Evolutionary conservation across 1,284 basidiomycete species (phyloP).

Genomic region (Microbotryomycetes sp.): DNA sequence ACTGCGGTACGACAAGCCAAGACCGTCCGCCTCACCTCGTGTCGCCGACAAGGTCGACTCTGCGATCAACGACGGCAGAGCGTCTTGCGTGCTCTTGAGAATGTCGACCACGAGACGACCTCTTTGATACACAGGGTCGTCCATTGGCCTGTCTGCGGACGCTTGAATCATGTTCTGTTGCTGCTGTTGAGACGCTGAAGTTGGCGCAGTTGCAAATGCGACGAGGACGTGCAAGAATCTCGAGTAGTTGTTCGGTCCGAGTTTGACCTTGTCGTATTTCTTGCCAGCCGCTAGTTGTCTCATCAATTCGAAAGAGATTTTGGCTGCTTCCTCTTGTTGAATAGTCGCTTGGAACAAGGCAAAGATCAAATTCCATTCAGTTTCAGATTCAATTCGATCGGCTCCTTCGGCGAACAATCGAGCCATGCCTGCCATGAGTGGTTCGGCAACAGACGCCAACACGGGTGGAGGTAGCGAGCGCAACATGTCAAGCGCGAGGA

Average conservation of each 20-base stretch:
- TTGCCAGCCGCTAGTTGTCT: slow-evolving; percentile 57
- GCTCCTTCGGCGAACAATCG: slow-evolving; percentile 68
- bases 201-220: slow-evolving; percentile 74
- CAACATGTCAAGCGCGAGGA: slow-evolving; percentile 83
- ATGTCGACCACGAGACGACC: slow-evolving; percentile 77
- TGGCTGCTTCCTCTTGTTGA: slow-evolving; percentile 79
- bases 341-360: slow-evolving; percentile 81
- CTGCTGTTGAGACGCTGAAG: slow-evolving; percentile 37
- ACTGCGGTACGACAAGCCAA: slow-evolving; percentile 5
- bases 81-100: slow-evolving; percentile 45
- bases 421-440: slow-evolving; percentile 77
- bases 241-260: slow-evolving; percentile 54
- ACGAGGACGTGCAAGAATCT: slow-evolving; percentile 76
- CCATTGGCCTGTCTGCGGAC: slow-evolving; percentile 21
- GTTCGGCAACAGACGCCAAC: slow-evolving; percentile 80
- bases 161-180: background rate
- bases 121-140: slow-evolving; percentile 64
- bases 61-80: slow-evolving; percentile 35
- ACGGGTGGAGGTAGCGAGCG: slow-evolving; percentile 69
- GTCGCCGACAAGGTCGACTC: slow-evolving; percentile 21
- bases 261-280: slow-evolving; percentile 51
- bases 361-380: slow-evolving; percentile 92
- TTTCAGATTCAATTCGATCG: slow-evolving; percentile 73
- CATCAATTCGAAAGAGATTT: slow-evolving; percentile 72
- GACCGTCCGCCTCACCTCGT: slow-evolving; percentile 13